Conservation (phyloP, 805 yeast genomes). For the Candida boleticola region DNA sequence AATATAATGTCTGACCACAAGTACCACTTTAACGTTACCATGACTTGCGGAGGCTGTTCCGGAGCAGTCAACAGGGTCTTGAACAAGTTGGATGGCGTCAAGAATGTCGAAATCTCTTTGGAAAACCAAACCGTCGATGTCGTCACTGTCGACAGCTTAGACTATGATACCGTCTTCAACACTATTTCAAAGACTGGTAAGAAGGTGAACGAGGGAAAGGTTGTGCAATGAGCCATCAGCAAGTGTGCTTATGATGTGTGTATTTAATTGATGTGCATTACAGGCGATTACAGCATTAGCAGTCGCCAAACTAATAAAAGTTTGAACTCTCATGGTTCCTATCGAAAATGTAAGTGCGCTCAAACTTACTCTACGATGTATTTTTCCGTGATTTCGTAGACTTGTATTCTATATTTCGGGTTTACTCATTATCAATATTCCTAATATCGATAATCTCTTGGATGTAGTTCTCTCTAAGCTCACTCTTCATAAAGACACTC, state of each 20-base stretch:
- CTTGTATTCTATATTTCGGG: background rate
- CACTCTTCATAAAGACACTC: slow-evolving; percentile 47
- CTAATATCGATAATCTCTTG: slow-evolving; percentile 47
- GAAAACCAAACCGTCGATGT: slow-evolving; percentile 84
- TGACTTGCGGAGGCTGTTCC: slow-evolving; percentile 89
- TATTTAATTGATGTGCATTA: too few species aligned
- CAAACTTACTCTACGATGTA: too few species aligned
- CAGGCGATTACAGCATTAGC: background rate
- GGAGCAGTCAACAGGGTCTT: slow-evolving; percentile 81
- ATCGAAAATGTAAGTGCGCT: too few species aligned
- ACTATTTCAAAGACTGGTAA: slow-evolving; percentile 91
- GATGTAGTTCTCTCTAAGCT: slow-evolving; percentile 42
- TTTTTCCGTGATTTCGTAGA: too few species aligned
- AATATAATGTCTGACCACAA: slow-evolving; percentile 57
- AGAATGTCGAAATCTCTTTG: slow-evolving; percentile 68
- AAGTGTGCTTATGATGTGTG: slow-evolving; percentile 23
- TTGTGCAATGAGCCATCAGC: too few species aligned
- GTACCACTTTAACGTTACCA: slow-evolving; percentile 77
- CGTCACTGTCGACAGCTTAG: slow-evolving; percentile 48
- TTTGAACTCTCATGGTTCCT: too few species aligned
- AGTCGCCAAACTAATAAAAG: too few species aligned
- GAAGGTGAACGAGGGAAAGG: slow-evolving; percentile 65
- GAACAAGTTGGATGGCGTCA: slow-evolving; percentile 69
- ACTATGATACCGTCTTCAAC: slow-evolving; percentile 75
- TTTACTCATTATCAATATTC: slow-evolving; percentile 12